A percentile compares a stretch with the other conserved stretches of the same genome.
Conservation (phyloP, 1,284 basidiomycete genomes). For the Anthracocystis setariae region DNA sequence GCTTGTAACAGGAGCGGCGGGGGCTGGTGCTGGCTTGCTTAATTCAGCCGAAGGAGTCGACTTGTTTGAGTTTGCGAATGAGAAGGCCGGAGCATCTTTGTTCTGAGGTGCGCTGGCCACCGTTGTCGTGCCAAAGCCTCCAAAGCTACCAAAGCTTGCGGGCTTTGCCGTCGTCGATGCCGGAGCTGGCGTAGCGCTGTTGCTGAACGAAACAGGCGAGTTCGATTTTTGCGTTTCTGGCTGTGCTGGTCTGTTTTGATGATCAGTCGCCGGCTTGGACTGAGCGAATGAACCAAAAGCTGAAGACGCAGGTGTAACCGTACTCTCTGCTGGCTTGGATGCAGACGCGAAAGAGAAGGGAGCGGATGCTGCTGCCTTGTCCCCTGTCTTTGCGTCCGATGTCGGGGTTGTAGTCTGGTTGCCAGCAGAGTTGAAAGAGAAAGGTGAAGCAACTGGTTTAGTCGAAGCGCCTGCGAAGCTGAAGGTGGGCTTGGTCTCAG, state of each 20-base stretch:
- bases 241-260: constrained; percentile 5
- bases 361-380: constrained; percentile 14
- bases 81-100: constrained; percentile 24
- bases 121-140: constrained; percentile 14
- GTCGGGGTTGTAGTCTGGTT: background rate
- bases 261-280: constrained; percentile 1
- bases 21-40: background rate
- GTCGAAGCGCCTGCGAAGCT: constrained; percentile 24
- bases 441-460: constrained; percentile 11
- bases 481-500: constrained; percentile 18
- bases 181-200: constrained; percentile 5
- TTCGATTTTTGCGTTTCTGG: constrained; percentile 6
- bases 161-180: constrained; percentile 9
- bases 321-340: background rate
- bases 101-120: constrained; percentile 7
- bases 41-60: background rate
- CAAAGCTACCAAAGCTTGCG: constrained; percentile 14
- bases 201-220: constrained; percentile 22
- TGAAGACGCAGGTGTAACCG: constrained; percentile 3
- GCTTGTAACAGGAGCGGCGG: background rate
- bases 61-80: constrained; percentile 28
- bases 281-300: constrained; percentile 2
- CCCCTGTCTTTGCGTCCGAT: constrained; percentile 5
- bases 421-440: constrained; percentile 10
- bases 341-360: constrained; percentile 29